These are phyloP conservation scores for Friedmanniomyces simplex DNA, from an alignment of 495 filamentous ascomycete genomes.

Conservation along the genomic window DNA sequence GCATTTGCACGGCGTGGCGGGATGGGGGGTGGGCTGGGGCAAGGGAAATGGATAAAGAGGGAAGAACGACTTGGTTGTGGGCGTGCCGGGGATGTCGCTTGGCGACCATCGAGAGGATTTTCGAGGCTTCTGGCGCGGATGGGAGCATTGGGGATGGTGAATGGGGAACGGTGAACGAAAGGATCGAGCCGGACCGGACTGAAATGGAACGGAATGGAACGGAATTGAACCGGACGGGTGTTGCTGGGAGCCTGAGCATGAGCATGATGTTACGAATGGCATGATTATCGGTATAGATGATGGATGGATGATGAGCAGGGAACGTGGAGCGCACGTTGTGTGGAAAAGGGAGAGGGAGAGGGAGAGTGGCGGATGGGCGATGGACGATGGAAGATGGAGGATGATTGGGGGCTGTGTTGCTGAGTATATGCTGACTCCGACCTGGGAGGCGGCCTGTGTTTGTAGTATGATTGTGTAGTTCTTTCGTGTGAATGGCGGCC, in stretches of 20 bases:
- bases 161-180: neutral
- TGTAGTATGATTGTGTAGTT: constrained; percentile 2
- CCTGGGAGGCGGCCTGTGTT: neutral
- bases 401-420: neutral
- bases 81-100: too few relatives aligned
- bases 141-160: neutral
- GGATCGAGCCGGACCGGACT: too few relatives aligned
- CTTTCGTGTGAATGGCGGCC: neutral
- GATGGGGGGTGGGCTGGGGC: neutral
- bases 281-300: neutral
- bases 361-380: constrained; percentile 1
- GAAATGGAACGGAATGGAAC: too few relatives aligned
- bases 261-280: neutral
- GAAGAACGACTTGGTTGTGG: neutral
- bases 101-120: too few relatives aligned
- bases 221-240: too few relatives aligned
- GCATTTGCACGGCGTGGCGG: constrained; percentile 1
- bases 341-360: neutral
- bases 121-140: neutral
- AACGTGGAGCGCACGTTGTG: neutral
- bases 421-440: neutral
- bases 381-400: too few relatives aligned
- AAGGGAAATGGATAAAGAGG: neutral
- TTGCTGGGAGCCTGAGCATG: too few relatives aligned
- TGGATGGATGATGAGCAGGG: neutral